phyloP scores from a whole-genome alignment of 1,284 basidiomycete species.

The Cryptococcus sp. region DNA sequence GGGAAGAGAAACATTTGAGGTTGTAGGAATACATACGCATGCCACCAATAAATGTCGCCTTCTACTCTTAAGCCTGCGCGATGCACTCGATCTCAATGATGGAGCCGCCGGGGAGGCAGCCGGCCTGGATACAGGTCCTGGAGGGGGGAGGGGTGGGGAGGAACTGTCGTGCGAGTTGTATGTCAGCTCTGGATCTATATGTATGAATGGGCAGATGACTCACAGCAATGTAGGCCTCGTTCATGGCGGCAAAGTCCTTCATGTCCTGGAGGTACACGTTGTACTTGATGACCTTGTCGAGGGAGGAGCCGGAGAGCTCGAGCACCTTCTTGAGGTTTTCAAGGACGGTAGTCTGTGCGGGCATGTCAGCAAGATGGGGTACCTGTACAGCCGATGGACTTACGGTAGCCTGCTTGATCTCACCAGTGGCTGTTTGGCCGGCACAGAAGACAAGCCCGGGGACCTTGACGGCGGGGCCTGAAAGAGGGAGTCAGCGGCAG shows the following conservation, averaged over 20 bases:
- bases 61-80: constrained; percentile 22
- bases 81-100: constrained; percentile 36
- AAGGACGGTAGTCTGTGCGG: constrained; percentile 3
- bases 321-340: constrained; percentile 31
- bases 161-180: constrained; percentile 4
- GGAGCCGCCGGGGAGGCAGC: constrained; percentile 18
- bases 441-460: constrained; percentile 39
- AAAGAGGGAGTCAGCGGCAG: not conserved
- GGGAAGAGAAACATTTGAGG: too few species aligned
- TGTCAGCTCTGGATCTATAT: not conserved
- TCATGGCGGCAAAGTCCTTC: constrained; percentile 30
- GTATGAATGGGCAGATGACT: constrained; percentile 1
- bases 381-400: not conserved
- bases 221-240: constrained; percentile 28
- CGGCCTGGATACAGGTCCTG: constrained; percentile 33
- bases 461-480: constrained; percentile 34
- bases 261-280: constrained; percentile 48
- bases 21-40: too few species aligned
- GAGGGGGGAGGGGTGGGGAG: constrained; percentile 18
- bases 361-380: not conserved
- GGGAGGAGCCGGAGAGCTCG: constrained; percentile 52
- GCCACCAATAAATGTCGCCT: not conserved
- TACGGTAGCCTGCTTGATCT: constrained; percentile 35
- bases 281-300: constrained; percentile 83
- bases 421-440: constrained; percentile 35